Evolutionary conservation across 106 monocot genomes (phyloP).

Genomic region (Alisma plantagoaquatica): DNA sequence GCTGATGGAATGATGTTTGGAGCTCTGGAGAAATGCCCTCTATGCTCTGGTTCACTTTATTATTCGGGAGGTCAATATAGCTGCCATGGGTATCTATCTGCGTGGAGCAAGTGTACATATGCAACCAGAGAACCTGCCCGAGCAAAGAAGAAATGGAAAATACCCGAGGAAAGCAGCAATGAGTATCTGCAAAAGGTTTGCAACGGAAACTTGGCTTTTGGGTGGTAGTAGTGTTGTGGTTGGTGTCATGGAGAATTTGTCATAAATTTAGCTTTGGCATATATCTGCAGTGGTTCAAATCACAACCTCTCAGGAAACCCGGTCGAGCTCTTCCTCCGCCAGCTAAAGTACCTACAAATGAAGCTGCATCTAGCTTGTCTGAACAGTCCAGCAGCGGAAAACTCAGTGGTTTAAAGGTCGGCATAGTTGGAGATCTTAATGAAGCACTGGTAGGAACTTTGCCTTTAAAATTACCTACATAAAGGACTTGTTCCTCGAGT

Average conservation of each 20-base stretch:
- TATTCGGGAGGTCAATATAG: constrained; percentile 63
- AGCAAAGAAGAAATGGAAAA: constrained; percentile 72
- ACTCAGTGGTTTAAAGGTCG: constrained; percentile 61
- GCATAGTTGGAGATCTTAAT: constrained; percentile 37
- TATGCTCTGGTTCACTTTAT: constrained; percentile 71
- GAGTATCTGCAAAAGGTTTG: constrained; percentile 70
- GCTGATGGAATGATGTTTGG: constrained; percentile 99
- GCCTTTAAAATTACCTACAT: background rate
- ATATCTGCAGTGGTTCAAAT: constrained; percentile 81
- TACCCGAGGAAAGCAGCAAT: constrained; percentile 63
- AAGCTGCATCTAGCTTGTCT: constrained; percentile 9
- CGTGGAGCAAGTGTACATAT: constrained; percentile 95
- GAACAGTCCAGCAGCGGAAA: constrained; percentile 25
- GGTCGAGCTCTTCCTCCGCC: constrained; percentile 55
- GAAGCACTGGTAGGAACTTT: constrained; percentile 23
- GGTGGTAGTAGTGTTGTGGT: too few relatives aligned
- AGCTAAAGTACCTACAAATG: constrained; percentile 23
- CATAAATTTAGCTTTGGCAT: too few relatives aligned
- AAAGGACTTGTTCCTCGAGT: background rate
- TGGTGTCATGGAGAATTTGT: too few relatives aligned
- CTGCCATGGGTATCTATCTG: constrained; percentile 86
- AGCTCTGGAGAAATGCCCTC: constrained; percentile 58
- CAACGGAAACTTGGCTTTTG: background rate
- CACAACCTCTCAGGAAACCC: constrained; percentile 71
- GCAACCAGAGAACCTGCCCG: constrained; percentile 60